A percentile compares a stretch with the other conserved stretches of the same genome.
These are phyloP conservation scores for Rutstroemia sp. DNA, from an alignment of 2,329 filamentous ascomycete species.

Conservation along the genomic window DNA sequence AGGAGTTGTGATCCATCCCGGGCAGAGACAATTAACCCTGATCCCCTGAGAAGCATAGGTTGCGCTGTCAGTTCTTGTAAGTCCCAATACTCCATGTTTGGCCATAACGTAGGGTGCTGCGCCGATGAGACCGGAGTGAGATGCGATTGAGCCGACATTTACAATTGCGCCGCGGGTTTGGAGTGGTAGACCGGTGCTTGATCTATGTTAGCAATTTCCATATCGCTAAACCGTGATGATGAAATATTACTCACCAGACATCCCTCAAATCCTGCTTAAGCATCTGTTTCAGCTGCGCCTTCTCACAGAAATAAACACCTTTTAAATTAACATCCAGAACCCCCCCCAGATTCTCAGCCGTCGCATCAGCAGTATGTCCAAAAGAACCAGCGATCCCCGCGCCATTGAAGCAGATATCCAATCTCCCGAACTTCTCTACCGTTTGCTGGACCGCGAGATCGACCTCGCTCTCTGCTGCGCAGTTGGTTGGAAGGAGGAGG, in stretches of 20 bases:
- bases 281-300: conserved; percentile 29
- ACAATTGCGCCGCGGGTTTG: conserved; percentile 26
- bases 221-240: neutral
- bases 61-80: conserved; percentile 27
- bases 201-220: neutral
- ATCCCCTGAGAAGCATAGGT: conserved; percentile 22
- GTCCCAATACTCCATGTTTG: conserved; percentile 27
- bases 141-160: conserved; percentile 18
- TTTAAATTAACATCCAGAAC: conserved; percentile 31
- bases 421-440: conserved; percentile 42
- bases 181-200: conserved; percentile 19
- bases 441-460: conserved; percentile 24
- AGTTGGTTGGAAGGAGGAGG: conserved; percentile 11
- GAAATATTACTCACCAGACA: conserved; percentile 12
- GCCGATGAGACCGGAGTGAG: conserved; percentile 5
- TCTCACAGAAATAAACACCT: conserved; percentile 32
- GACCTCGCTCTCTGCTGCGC: conserved; percentile 15
- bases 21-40: conserved; percentile 20
- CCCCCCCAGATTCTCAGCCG: conserved; percentile 18
- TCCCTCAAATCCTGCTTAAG: conserved; percentile 20
- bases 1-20: conserved; percentile 20
- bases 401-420: conserved; percentile 48
- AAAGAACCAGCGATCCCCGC: conserved; percentile 28
- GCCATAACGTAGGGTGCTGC: conserved; percentile 16
- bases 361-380: conserved; percentile 20